These are phyloP conservation scores for Apiotrichum akiyoshidainum DNA, from an alignment of 1,284 basidiomycete genomes.

Conservation along the genomic window DNA sequence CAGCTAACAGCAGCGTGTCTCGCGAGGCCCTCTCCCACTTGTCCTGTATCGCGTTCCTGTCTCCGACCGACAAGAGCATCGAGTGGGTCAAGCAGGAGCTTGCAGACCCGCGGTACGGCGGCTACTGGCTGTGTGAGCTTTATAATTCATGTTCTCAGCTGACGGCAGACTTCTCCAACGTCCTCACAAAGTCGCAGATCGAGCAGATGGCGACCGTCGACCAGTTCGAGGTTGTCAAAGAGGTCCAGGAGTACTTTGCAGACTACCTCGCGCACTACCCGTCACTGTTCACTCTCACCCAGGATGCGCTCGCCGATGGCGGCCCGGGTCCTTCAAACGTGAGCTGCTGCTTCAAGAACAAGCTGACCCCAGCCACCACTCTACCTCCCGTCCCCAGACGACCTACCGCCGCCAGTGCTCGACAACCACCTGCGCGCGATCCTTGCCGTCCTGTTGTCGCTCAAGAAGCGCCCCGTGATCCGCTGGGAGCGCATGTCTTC, in stretches of 20 bases:
- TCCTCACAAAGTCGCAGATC: constrained; percentile 82
- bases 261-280: constrained; percentile 87
- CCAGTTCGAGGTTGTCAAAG: constrained; percentile 91
- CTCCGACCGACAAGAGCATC: constrained; percentile 74
- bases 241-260: constrained; percentile 98
- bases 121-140: constrained; percentile 94
- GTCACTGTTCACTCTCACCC: constrained; percentile 83
- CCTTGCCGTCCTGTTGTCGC: constrained; percentile 80
- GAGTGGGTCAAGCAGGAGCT: constrained; percentile 80
- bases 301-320: constrained; percentile 52
- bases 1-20: constrained; percentile 53
- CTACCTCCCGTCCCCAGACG: constrained; percentile 58
- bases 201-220: constrained; percentile 92
- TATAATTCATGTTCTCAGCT: constrained; percentile 16
- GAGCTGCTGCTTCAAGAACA: constrained; percentile 1
- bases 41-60: constrained; percentile 92
- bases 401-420: constrained; percentile 61
- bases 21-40: constrained; percentile 90
- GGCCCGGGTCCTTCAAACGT: constrained; percentile 50
- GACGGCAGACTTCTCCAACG: constrained; percentile 84
- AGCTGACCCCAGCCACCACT: constrained; percentile 41
- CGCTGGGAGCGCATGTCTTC: constrained; percentile 91
- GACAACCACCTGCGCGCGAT: constrained; percentile 77
- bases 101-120: constrained; percentile 84
- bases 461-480: constrained; percentile 91